Evolutionary conservation across 768 basidiomycete species (phyloP), one percentile per base, ranked within the genome.

Genomic region (Rhizopogon roseolus): DNA sequence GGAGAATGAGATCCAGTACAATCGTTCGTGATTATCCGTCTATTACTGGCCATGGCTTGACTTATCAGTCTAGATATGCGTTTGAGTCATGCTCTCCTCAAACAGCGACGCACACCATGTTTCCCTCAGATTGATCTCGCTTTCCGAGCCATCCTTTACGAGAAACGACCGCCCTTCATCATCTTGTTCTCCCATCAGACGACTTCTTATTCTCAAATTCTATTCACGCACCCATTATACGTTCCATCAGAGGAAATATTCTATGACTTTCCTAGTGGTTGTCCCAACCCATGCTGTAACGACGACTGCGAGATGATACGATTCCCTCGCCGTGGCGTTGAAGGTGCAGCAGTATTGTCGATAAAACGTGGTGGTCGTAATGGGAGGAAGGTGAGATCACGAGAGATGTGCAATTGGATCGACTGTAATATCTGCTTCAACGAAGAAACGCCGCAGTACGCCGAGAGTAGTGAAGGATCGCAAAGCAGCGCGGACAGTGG

Each of bases 231-330:
- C 62, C 75, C 77, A 19, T 73, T 79, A 29, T 88, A 81, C 63
- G 86, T 90, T 49, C 88, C 88, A 25, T 76, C 85, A 17, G 77
- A 81, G 60, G 84, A 86, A 41, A 79, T 89, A 34, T 90, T 86
- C 68, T 82, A 80, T 65, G 86, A 89, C 65, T 87, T 88, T 62
- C 88, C 88, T 6, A 87, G 82, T 9, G 88, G 88, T 14, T 90
- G 88, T 60, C 86, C 85, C 29, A 90, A 88, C 54, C 86, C 85
- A 1, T 86, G 82, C 62, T 90, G 88, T 66, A 85, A 80, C 34
- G 87, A 90, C 56, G 86, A 90, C 64, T 90, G 87, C 64, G 87
- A 90, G 69, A 86, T 89, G 80, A 84, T 90, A 60, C 82, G 87
- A 48, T 90, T 90, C 58, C 88, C 88, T 2, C 73, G 87, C 53